Percentiles rank a stretch among this genome's conserved stretches.
These are phyloP conservation scores for Celoporthe dispersa DNA, from an alignment of 2,329 filamentous ascomycete species.

Conservation along the genomic window DNA sequence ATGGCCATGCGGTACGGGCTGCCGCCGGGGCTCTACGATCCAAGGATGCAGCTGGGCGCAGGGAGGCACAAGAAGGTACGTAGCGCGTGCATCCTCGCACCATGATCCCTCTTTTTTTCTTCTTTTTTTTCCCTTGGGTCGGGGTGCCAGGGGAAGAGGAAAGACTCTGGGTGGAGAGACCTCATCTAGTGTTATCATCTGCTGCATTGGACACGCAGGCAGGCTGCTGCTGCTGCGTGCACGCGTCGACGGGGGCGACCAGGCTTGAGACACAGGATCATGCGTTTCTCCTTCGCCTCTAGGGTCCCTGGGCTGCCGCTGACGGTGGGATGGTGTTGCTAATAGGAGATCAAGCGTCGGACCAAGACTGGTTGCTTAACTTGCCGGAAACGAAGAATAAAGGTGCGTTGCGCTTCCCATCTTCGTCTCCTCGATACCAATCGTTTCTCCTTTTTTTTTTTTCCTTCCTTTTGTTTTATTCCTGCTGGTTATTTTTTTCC, in stretches of 20 bases:
- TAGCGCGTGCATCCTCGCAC: constrained; percentile 17
- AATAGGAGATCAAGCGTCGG: constrained; percentile 64
- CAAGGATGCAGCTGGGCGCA: constrained; percentile 50
- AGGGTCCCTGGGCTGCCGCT: constrained; percentile 32
- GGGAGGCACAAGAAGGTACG: constrained; percentile 63
- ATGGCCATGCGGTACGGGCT: constrained; percentile 51
- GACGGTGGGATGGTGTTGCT: constrained; percentile 34
- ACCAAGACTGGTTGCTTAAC: constrained; percentile 68
- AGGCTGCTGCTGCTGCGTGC: not conserved
- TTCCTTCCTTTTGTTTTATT: not conserved
- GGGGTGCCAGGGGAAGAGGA: not conserved
- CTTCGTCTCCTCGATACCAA: too few relatives aligned
- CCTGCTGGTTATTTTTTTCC: too few relatives aligned
- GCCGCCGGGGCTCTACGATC: constrained; percentile 48
- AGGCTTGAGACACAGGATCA: constrained; percentile 10
- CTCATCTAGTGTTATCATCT: not conserved
- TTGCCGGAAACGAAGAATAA: constrained; percentile 65
- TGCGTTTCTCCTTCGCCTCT: constrained; percentile 22
- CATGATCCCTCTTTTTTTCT: constrained; percentile 7
- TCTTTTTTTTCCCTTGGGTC: not conserved
- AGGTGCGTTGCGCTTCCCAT: constrained; percentile 53
- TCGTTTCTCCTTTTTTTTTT: constrained; percentile 28
- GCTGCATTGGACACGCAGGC: not conserved
- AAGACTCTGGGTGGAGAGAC: not conserved
- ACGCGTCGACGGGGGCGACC: not conserved